These are phyloP conservation scores for Solanum chmielewskii DNA, from an alignment of 257 asterid species.

Conservation along the genomic window DNA sequence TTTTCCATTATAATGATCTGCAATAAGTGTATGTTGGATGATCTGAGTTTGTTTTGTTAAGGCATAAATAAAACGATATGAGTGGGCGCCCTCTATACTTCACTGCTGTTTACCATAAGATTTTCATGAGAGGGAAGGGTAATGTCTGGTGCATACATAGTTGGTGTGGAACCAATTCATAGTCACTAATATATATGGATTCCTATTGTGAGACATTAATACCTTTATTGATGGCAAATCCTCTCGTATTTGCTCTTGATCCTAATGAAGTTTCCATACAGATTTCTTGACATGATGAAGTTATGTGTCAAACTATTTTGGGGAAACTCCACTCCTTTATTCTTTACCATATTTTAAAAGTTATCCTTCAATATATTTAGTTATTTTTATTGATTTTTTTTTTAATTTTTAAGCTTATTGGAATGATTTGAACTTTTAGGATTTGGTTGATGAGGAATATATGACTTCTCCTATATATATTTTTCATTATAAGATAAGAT, in stretches of 20 bases:
- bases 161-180: no score
- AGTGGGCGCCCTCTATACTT: background rate
- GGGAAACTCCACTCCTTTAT: background rate
- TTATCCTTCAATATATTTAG: background rate
- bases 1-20: slow-evolving; percentile 2
- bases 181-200: background rate
- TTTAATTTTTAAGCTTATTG: background rate
- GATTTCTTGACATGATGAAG: background rate
- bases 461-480: background rate
- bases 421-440: background rate
- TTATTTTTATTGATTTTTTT: no score
- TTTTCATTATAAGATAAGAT: background rate
- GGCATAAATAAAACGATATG: slow-evolving; percentile 12
- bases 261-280: background rate
- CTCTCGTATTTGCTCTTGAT: background rate
- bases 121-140: background rate
- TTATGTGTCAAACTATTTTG: background rate
- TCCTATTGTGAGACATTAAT: background rate
- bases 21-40: slow-evolving; percentile 10
- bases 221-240: background rate
- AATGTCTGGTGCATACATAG: background rate
- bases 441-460: background rate
- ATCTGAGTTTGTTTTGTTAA: slow-evolving; percentile 9
- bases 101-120: background rate
- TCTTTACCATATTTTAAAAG: no score